Percentiles rank a stretch among this genome's conserved stretches.
Conservation (phyloP, 2,329 filamentous ascomycete species). For the Trichophyton simii region DNA sequence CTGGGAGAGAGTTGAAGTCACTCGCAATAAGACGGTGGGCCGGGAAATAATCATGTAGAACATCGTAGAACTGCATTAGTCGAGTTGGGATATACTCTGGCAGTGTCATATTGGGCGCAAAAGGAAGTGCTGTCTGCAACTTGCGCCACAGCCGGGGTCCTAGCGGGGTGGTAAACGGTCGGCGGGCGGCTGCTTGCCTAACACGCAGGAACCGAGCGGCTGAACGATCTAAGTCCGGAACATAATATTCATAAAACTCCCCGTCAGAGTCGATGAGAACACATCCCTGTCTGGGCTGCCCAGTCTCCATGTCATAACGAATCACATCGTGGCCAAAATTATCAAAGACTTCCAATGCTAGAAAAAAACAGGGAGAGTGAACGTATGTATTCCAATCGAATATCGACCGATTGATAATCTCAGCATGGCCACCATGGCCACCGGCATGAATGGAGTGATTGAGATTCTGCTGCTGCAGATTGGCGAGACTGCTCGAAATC, state of each 20-base stretch:
- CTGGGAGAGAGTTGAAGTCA: conserved; percentile 78
- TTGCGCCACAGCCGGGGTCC: conserved; percentile 44
- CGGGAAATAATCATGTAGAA: conserved; percentile 78
- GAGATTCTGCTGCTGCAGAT: conserved; percentile 61
- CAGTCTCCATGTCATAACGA: conserved; percentile 74
- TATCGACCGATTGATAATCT: conserved; percentile 88
- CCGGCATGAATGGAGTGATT: conserved; percentile 52
- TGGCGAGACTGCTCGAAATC: conserved; percentile 71
- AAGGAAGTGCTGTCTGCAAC: conserved; percentile 53
- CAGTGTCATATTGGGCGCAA: conserved; percentile 60
- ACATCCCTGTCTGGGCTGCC: conserved; percentile 71
- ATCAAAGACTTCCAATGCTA: conserved; percentile 96
- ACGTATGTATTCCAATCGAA: conserved; percentile 87
- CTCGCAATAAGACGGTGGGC: conserved; percentile 77
- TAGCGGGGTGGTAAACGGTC: conserved; percentile 32
- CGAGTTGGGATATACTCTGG: conserved; percentile 92
- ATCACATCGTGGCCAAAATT: conserved; percentile 94
- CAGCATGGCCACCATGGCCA: conserved; percentile 72
- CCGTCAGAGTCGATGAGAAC: conserved; percentile 75
- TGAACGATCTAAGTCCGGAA: conserved; percentile 64
- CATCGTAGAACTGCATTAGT: conserved; percentile 93
- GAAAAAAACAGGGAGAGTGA: conserved; percentile 90
- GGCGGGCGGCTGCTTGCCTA: conserved; percentile 56
- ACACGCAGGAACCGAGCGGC: conserved; percentile 72
- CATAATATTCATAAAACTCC: conserved; percentile 93